phyloP scores from a whole-genome alignment of 2,329 filamentous ascomycete species.

The Penicillium sp. region DNA sequence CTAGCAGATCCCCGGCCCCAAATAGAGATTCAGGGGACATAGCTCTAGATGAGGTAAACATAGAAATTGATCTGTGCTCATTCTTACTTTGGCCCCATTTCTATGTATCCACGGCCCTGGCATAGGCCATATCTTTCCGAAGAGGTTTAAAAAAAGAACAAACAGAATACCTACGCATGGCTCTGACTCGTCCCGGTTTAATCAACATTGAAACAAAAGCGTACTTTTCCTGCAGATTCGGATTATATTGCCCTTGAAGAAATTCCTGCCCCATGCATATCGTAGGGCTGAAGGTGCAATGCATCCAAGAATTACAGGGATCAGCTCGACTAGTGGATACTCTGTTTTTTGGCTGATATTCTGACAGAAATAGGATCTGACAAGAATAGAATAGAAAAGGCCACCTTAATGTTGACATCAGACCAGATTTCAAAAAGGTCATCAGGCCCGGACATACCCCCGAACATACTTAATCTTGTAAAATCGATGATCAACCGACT shows the following conservation, averaged over 20 bases:
- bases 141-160: not conserved
- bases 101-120: not conserved
- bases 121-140: not conserved
- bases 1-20: not conserved
- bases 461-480: not conserved
- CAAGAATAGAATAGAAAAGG: not conserved
- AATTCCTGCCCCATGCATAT: not conserved
- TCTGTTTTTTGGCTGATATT: not conserved
- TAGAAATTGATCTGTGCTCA: slow-evolving; percentile 2
- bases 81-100: not conserved
- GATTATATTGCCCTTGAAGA: not conserved
- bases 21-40: not conserved
- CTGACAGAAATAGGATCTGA: not conserved
- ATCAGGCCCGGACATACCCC: not conserved
- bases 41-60: not conserved
- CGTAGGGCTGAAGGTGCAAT: not conserved
- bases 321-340: not conserved
- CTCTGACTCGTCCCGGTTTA: not conserved
- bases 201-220: not conserved
- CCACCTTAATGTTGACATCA: too few relatives aligned
- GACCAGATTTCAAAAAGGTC: not conserved
- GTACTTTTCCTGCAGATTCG: not conserved
- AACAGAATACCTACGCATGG: not conserved
- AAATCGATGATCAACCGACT: not conserved
- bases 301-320: not conserved